phyloP scores from a whole-genome alignment of 345 rosid species.

The Odontarrhena argentea region DNA sequence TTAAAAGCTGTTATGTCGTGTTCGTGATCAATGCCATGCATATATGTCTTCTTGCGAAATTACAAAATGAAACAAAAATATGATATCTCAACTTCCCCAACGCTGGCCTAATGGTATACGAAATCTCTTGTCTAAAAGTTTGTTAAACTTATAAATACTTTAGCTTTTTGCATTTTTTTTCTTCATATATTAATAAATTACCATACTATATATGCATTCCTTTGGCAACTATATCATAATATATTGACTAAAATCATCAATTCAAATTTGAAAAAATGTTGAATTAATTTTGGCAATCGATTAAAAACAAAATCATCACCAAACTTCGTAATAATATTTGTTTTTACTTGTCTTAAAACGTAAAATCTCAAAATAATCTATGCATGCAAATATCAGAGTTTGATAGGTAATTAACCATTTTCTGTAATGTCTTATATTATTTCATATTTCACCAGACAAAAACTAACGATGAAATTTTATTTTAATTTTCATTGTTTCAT shows the following conservation, averaged over 20 bases:
- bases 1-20: slow-evolving; percentile 20
- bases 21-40: slow-evolving; percentile 28
- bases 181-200: slow-evolving; percentile 1
- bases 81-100: slow-evolving; percentile 22
- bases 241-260: slow-evolving; percentile 7
- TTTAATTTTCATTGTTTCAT: not conserved
- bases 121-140: slow-evolving; percentile 23
- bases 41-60: slow-evolving; percentile 7
- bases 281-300: too few relatives aligned
- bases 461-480: too few relatives aligned
- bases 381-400: not conserved
- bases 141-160: not conserved
- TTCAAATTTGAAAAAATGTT: slow-evolving; percentile 11
- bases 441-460: not conserved
- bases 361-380: not conserved
- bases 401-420: not conserved
- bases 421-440: slow-evolving; percentile 7
- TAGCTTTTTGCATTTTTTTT: not conserved
- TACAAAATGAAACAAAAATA: not conserved
- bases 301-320: not conserved
- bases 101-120: slow-evolving; percentile 19
- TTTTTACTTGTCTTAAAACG: not conserved
- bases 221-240: not conserved
- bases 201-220: not conserved
- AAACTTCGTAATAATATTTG: not conserved